Conservation (phyloP, 75 land plant species). For the Selaginella tamariscina region DNA sequence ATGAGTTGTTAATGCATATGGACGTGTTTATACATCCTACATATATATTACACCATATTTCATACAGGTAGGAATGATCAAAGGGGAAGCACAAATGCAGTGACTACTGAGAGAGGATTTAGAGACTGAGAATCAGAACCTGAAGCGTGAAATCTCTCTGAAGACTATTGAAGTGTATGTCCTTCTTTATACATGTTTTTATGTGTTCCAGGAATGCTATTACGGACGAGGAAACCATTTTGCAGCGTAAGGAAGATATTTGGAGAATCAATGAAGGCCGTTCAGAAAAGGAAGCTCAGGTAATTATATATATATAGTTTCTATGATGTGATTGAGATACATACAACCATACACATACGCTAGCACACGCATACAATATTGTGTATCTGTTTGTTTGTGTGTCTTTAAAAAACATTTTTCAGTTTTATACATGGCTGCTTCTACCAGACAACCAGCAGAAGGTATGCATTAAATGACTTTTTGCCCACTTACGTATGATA, state of each 20-base stretch:
- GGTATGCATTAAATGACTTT: conserved; percentile 24
- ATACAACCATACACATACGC: no score
- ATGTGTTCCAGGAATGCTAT: background rate
- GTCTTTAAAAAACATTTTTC: background rate
- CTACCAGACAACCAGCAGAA: conserved; percentile 83
- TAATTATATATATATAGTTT: no score
- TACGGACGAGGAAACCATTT: background rate
- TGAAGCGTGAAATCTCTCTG: conserved; percentile 46
- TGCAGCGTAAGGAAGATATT: conserved; percentile 13
- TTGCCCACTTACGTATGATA: background rate
- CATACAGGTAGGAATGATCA: conserved; percentile 89
- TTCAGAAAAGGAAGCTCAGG: conserved; percentile 46
- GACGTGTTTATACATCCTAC: no score
- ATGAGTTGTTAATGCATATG: background rate
- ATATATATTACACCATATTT: background rate
- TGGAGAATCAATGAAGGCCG: conserved; percentile 15
- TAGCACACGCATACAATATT: no score
- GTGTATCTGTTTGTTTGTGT: no score
- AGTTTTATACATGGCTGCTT: conserved; percentile 67
- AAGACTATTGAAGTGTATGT: conserved; percentile 24
- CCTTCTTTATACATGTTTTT: background rate
- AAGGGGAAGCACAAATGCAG: conserved; percentile 78
- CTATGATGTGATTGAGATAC: no score
- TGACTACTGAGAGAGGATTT: conserved; percentile 64
- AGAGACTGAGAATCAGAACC: conserved; percentile 54